Conservation (phyloP, 495 filamentous ascomycete species). For the Penicillium silybi region DNA sequence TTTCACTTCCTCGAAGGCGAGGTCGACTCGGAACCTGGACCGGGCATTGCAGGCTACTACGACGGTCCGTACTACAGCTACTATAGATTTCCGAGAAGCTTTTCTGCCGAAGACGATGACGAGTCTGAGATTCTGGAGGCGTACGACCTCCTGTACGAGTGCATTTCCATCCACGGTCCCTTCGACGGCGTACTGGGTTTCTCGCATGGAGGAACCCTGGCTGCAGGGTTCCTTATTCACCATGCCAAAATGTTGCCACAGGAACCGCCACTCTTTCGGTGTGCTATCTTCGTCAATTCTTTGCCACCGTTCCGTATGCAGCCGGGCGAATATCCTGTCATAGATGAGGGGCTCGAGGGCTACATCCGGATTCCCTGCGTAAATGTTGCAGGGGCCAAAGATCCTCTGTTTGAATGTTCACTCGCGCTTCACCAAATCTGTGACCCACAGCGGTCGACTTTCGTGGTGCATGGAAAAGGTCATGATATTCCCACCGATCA, state of each 20-base stretch:
- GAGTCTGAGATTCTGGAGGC: slow-evolving; percentile 25
- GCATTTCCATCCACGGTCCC: slow-evolving; percentile 32
- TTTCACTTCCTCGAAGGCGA: slow-evolving; percentile 35
- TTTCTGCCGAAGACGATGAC: slow-evolving; percentile 19
- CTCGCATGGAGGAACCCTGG: slow-evolving; percentile 36
- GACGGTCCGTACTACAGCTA: slow-evolving; percentile 37
- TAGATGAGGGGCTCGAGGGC: slow-evolving; percentile 21
- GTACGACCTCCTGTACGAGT: slow-evolving; percentile 27
- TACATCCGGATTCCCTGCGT: slow-evolving; percentile 27
- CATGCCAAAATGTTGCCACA: slow-evolving; percentile 25
- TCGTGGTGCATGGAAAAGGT: slow-evolving; percentile 29
- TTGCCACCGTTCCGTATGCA: slow-evolving; percentile 31
- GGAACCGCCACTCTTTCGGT: slow-evolving; percentile 23
- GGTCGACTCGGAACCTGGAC: slow-evolving; percentile 28
- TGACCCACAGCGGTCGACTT: slow-evolving; percentile 12
- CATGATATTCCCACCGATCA: slow-evolving; percentile 32
- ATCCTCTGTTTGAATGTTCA: slow-evolving; percentile 26
- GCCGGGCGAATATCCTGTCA: slow-evolving; percentile 16
- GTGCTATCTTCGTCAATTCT: slow-evolving; percentile 36
- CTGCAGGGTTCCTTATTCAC: slow-evolving; percentile 30
- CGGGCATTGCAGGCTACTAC: slow-evolving; percentile 31
- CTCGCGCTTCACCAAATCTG: slow-evolving; percentile 28
- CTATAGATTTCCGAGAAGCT: slow-evolving; percentile 30
- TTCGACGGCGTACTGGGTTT: slow-evolving; percentile 39
- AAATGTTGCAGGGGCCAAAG: slow-evolving; percentile 25